Conservation (phyloP, 345 rosid species). For the Psidium guajava region DNA sequence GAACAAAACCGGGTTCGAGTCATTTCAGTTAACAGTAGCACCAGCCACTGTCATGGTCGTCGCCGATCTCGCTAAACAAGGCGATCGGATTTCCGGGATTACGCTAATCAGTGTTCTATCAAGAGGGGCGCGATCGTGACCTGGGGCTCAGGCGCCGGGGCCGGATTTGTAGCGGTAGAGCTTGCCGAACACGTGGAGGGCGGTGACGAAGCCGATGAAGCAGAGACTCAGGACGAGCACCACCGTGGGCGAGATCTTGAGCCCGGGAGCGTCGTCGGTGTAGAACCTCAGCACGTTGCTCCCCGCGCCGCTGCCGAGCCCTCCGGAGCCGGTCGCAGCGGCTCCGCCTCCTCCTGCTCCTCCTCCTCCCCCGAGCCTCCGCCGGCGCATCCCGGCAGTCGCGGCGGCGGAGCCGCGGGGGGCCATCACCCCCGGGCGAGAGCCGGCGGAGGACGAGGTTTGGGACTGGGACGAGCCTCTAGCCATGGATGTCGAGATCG, state of each 20-base stretch:
- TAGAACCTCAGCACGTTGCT: constrained; percentile 89
- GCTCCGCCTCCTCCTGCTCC: constrained; percentile 14
- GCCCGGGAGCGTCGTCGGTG: constrained; percentile 89
- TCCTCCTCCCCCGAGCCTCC: constrained; percentile 39
- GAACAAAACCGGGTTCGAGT: not conserved
- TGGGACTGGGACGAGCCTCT: constrained; percentile 85
- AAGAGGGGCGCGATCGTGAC: not conserved
- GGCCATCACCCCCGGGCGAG: constrained; percentile 61
- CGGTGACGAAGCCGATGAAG: constrained; percentile 93
- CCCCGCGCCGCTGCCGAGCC: constrained; percentile 14
- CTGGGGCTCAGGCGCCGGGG: constrained; percentile 19
- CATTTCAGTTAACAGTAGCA: not conserved
- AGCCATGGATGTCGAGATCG: constrained; percentile 34
- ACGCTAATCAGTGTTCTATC: not conserved
- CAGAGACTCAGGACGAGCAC: constrained; percentile 91
- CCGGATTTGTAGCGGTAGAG: constrained; percentile 60
- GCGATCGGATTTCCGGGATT: not conserved
- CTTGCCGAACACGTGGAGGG: constrained; percentile 90
- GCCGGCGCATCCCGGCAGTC: constrained; percentile 91
- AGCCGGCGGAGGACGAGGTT: constrained; percentile 36
- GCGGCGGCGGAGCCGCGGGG: constrained; percentile 94
- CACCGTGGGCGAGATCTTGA: constrained; percentile 86
- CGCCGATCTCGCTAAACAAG: not conserved
- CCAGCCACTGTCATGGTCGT: not conserved
- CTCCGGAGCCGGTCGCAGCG: constrained; percentile 26